phyloP scores from a whole-genome alignment of 2,329 filamentous ascomycete species.

The Lomentospora prolificans region DNA sequence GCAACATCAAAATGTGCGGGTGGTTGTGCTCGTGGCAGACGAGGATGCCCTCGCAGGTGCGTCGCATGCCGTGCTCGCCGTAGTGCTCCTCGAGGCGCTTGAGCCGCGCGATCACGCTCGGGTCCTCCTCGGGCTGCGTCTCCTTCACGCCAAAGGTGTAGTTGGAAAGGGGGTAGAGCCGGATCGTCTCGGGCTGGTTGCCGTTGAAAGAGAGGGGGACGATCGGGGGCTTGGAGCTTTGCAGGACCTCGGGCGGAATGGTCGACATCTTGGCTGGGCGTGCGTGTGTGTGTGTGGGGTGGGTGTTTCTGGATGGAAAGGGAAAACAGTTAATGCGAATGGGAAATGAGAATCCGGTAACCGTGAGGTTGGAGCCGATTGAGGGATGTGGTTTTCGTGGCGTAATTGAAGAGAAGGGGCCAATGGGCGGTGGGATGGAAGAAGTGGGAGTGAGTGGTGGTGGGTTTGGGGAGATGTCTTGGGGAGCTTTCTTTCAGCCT shows the following conservation, averaged over 20 bases:
- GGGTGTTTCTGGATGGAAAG: not conserved
- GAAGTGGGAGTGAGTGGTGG: no score
- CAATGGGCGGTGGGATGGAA: no score
- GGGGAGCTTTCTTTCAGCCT: no score
- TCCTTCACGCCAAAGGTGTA: conserved; percentile 99
- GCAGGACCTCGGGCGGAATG: conserved; percentile 63
- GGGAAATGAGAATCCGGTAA: no score
- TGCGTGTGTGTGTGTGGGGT: not conserved
- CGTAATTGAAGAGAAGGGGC: no score
- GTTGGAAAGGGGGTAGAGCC: conserved; percentile 89
- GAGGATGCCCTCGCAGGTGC: conserved; percentile 92
- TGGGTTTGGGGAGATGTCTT: no score
- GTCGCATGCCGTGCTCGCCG: conserved; percentile 82
- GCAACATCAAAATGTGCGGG: conserved; percentile 95
- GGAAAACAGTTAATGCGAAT: no score
- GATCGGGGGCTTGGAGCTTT: conserved; percentile 69
- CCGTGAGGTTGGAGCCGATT: no score
- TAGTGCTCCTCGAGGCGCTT: conserved; percentile 97
- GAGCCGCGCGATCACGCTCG: conserved; percentile 83
- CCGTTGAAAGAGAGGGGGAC: conserved; percentile 76
- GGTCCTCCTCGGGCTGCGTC: conserved; percentile 95
- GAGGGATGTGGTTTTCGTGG: no score
- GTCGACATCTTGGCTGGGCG: conserved; percentile 58
- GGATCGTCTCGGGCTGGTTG: conserved; percentile 82
- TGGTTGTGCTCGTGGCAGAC: conserved; percentile 99